These are phyloP conservation scores for Plasmodium sp. DNA, from an alignment of 169 alveolate species.

Conservation along the genomic window DNA sequence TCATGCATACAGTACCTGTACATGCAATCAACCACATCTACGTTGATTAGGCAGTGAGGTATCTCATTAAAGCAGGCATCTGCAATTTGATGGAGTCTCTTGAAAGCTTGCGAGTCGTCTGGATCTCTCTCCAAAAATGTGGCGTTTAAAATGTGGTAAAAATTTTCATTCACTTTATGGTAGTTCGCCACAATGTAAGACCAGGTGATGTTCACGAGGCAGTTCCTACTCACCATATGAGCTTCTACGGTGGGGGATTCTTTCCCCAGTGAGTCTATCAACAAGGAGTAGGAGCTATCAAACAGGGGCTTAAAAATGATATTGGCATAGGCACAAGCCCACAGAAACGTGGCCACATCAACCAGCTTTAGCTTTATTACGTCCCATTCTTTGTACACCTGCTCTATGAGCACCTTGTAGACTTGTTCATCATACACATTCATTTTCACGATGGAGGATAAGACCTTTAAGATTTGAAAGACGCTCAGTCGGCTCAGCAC, in stretches of 20 bases:
- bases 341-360: conserved; percentile 47
- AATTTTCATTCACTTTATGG: conserved; percentile 5
- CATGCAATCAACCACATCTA: conserved; percentile 2
- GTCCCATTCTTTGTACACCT: conserved; percentile 50
- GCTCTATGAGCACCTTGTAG: conserved; percentile 36
- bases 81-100: conserved; percentile 45
- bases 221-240: conserved; percentile 22
- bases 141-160: conserved; percentile 31
- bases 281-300: conserved; percentile 3
- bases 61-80: conserved; percentile 56
- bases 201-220: conserved; percentile 66
- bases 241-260: background rate
- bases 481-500: conserved; percentile 23
- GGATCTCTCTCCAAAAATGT: conserved; percentile 43
- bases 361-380: conserved; percentile 15
- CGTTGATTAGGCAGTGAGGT: conserved; percentile 12
- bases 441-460: conserved; percentile 64
- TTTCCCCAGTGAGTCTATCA: background rate
- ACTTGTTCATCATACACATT: conserved; percentile 47
- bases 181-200: conserved; percentile 54
- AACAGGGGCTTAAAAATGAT: conserved; percentile 48
- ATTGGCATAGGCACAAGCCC: conserved; percentile 65
- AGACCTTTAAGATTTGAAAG: conserved; percentile 20
- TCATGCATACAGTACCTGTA: conserved; percentile 52
- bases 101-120: conserved; percentile 53